Evolutionary conservation across 2,329 filamentous ascomycete genomes (phyloP).

Genomic region (Pseudopithomyces maydicus): DNA sequence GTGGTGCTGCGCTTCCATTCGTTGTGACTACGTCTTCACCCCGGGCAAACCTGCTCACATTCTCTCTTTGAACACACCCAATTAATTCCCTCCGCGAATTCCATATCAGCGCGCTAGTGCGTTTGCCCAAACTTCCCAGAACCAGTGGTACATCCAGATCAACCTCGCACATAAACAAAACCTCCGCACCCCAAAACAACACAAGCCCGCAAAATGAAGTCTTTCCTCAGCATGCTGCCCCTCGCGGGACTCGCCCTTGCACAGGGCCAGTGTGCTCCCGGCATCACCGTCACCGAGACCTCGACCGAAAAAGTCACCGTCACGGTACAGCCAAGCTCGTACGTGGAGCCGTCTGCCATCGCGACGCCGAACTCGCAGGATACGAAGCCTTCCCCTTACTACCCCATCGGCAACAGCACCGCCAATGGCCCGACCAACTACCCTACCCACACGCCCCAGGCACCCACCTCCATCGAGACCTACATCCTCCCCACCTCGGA

Average conservation of each 20-base stretch:
- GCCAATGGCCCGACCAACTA: slow-evolving; percentile 4
- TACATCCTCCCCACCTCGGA: slow-evolving; percentile 4
- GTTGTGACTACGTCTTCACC: slow-evolving; percentile 13
- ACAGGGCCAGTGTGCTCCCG: slow-evolving; percentile 24
- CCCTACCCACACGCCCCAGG: slow-evolving; percentile 1
- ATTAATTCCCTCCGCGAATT: slow-evolving; percentile 8
- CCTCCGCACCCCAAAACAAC: not conserved
- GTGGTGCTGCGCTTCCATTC: slow-evolving; percentile 34
- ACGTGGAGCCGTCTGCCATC: slow-evolving; percentile 2
- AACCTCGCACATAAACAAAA: slow-evolving; percentile 5
- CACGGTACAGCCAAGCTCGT: slow-evolving; percentile 22
- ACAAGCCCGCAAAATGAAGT: slow-evolving; percentile 26
- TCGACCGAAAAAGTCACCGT: slow-evolving; percentile 26
- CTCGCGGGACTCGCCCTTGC: slow-evolving; percentile 31
- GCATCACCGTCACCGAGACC: slow-evolving; percentile 21
- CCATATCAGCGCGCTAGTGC: slow-evolving; percentile 8
- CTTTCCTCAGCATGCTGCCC: slow-evolving; percentile 32
- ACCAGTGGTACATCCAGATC: not conserved
- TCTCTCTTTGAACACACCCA: slow-evolving; percentile 7
- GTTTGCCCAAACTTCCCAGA: slow-evolving; percentile 9
- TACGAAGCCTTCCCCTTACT: slow-evolving; percentile 1
- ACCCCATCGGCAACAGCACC: slow-evolving; percentile 17
- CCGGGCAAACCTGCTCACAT: slow-evolving; percentile 17
- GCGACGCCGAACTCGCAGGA: not conserved
- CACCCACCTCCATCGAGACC: slow-evolving; percentile 9